A percentile compares a stretch with the other conserved stretches of the same genome.
phyloP scores from a whole-genome alignment of 495 filamentous ascomycete species.

The Neurospora sp. region DNA sequence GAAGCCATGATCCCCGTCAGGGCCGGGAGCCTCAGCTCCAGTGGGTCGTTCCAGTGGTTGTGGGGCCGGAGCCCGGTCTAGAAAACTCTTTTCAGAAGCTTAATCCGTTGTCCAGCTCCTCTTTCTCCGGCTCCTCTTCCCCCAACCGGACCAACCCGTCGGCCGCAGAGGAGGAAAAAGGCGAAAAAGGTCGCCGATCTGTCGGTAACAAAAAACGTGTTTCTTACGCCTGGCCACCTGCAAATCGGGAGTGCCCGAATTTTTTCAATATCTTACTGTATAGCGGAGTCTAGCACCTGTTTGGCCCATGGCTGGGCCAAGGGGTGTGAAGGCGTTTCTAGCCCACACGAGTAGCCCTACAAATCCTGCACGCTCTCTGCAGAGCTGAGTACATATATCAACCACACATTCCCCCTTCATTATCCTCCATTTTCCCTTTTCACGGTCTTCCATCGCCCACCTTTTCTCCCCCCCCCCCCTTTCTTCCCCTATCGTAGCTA shows the following conservation, averaged over 20 bases:
- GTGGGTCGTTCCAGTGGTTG: not conserved
- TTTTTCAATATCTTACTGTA: not conserved
- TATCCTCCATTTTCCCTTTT: not conserved
- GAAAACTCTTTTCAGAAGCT: not conserved
- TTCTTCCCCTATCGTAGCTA: not conserved
- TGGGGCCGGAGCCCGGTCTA: not conserved
- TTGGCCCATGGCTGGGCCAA: not conserved
- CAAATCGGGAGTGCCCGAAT: not conserved
- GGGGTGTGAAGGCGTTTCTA: too few relatives aligned
- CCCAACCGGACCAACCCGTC: not conserved
- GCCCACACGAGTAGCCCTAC: not conserved
- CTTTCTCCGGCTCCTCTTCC: not conserved
- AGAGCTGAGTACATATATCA: not conserved
- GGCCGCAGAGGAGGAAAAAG: not conserved
- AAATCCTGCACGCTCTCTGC: not conserved
- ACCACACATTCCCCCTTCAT: not conserved
- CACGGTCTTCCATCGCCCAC: not conserved
- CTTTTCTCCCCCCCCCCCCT: not conserved
- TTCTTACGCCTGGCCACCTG: not conserved
- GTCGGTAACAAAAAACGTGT: not conserved
- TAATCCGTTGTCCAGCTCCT: not conserved
- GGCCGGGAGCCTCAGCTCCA: not conserved
- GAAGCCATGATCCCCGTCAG: not conserved
- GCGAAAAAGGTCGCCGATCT: not conserved
- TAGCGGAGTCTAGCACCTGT: not conserved